Percentiles rank a stretch among this genome's conserved stretches.
These are phyloP conservation scores for Talaromyces sp. DNA, from an alignment of 2,329 filamentous ascomycete species.

Conservation along the genomic window DNA sequence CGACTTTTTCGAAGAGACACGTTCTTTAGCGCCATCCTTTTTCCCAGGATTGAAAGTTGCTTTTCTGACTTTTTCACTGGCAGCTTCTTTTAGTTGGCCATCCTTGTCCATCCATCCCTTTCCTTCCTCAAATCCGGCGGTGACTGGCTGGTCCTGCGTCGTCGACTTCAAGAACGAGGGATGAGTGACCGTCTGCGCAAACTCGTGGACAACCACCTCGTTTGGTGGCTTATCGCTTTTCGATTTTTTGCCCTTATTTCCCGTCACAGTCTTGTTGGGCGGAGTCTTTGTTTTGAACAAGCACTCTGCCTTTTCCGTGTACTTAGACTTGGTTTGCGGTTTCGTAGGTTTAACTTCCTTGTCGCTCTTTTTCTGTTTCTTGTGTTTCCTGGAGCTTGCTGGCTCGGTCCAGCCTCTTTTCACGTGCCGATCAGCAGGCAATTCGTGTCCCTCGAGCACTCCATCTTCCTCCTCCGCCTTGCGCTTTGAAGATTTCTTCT, in stretches of 20 bases:
- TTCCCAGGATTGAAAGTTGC: constrained; percentile 25
- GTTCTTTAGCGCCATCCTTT: constrained; percentile 20
- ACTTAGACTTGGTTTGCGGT: constrained; percentile 64
- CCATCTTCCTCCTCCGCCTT: constrained; percentile 51
- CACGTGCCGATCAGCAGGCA: constrained; percentile 70
- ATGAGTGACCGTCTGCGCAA: constrained; percentile 75
- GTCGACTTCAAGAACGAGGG: constrained; percentile 70
- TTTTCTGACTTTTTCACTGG: constrained; percentile 24
- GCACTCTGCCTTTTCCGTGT: constrained; percentile 73
- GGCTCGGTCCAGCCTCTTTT: constrained; percentile 86
- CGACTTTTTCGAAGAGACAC: constrained; percentile 7
- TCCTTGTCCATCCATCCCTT: constrained; percentile 82
- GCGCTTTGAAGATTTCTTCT: constrained; percentile 16
- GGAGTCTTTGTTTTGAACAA: constrained; percentile 76
- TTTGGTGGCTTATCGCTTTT: constrained; percentile 58
- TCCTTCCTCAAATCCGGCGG: constrained; percentile 68
- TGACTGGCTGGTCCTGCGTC: constrained; percentile 41
- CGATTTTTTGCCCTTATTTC: constrained; percentile 41
- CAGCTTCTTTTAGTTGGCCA: constrained; percentile 60
- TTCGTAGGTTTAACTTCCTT: constrained; percentile 54
- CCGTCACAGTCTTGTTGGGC: constrained; percentile 42
- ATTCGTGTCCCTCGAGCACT: constrained; percentile 61
- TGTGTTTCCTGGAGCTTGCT: constrained; percentile 36
- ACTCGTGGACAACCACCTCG: constrained; percentile 77
- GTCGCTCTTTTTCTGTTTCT: constrained; percentile 45